A percentile compares a stretch with the other conserved stretches of the same genome.
Evolutionary conservation across 2,329 filamentous ascomycete species (phyloP).

Genomic region (Tolypocladium nubicola): DNA sequence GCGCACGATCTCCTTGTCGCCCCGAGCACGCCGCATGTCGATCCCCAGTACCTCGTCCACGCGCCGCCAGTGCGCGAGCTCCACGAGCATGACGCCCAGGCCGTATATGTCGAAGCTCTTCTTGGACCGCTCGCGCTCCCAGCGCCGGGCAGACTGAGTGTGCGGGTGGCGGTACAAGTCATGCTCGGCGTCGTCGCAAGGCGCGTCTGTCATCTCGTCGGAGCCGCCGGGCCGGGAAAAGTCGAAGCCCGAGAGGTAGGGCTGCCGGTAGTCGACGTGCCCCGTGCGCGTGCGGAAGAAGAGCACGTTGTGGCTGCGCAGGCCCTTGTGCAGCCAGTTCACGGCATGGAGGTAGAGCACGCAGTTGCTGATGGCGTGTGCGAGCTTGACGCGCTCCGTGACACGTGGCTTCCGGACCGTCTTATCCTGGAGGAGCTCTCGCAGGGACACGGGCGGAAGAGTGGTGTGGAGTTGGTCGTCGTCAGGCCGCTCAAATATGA

Average conservation of each 20-base stretch:
- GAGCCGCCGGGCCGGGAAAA: constrained; percentile 38
- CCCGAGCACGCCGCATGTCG: constrained; percentile 19
- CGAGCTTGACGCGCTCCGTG: constrained; percentile 39
- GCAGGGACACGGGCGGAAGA: constrained; percentile 33
- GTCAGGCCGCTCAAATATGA: constrained; percentile 41
- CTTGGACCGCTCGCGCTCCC: constrained; percentile 24
- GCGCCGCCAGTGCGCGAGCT: constrained; percentile 41
- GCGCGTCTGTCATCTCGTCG: constrained; percentile 40
- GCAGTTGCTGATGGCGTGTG: constrained; percentile 39
- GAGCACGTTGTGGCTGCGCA: constrained; percentile 41
- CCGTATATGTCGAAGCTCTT: constrained; percentile 43
- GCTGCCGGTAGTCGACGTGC: constrained; percentile 25
- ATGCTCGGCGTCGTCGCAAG: constrained; percentile 29
- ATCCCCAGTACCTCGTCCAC: constrained; percentile 33
- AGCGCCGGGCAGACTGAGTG: constrained; percentile 24
- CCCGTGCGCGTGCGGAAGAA: constrained; percentile 30
- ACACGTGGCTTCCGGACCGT: constrained; percentile 33
- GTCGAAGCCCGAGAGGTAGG: constrained; percentile 42
- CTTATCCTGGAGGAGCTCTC: constrained; percentile 29
- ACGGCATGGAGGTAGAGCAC: constrained; percentile 44
- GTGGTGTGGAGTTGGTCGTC: constrained; percentile 22
- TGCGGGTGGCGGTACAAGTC: constrained; percentile 41
- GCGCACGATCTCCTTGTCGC: constrained; percentile 25
- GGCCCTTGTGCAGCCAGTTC: constrained; percentile 48
- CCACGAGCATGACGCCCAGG: constrained; percentile 39